Evolutionary conservation across 495 filamentous ascomycete genomes (phyloP), one percentile per base, ranked within the genome.

Genomic region (Elasticomyces elasticus): DNA sequence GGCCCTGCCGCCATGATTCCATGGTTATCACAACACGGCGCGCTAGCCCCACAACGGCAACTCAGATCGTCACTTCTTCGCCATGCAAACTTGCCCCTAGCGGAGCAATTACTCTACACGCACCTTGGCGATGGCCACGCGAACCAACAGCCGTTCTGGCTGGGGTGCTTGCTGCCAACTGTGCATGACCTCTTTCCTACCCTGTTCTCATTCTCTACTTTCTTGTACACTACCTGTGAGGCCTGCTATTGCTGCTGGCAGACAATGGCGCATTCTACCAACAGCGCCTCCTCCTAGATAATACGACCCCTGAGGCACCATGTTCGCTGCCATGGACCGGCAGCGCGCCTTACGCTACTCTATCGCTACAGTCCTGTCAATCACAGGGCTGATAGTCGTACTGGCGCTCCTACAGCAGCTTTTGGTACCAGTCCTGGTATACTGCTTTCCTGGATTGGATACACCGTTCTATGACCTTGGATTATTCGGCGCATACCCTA

Each of bases 401-500:
- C 20, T 52, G 15, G 24, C 49, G 22, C 10, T 51, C 19, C 25
- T 55, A 1, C 52, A 60, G 20, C 47, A 33, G 20, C 41, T 56
- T 2, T 13, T 56, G 1, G 37, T 60, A 6, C 58, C 58, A 1
- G 33, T 60, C 7, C 7, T 60, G 26, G 47, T 58, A n/a, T 56
- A 25, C 25, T 10, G 52, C 9, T 27, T 41, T 7, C 58, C 58
- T 10, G 3, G 7, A 15, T 25, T 56, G 47, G 52, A 42, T 1
- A 25, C 19, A 7, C 19, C 47, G 22, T 60, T 60, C 37, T 55
- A 56, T 27, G 58, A 61, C 44, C 27, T 56, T 1, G 58, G 22
- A 13, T 35, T 60, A 20, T 56, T 52, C 47, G 58, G 58, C 41
- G 23, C 53, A 15, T 56, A 48, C 38, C 58, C 40, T 10, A 47